Evolutionary conservation across 805 yeast genomes (phyloP).

Genomic region (Cyberlindnera misumaiensis): DNA sequence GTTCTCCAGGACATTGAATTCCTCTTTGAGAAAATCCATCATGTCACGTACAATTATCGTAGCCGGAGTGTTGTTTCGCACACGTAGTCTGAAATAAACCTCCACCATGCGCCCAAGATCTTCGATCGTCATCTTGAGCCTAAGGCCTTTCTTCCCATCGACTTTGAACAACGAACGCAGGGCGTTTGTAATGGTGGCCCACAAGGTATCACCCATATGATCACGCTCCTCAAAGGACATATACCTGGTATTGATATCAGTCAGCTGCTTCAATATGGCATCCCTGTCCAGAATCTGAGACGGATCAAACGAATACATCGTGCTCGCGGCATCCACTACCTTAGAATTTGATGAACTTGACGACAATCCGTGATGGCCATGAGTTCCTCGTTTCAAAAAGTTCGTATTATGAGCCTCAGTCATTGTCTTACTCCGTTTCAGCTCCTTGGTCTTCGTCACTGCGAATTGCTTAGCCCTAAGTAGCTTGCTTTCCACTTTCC

Average conservation of each 20-base stretch:
- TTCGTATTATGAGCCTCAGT: conserved; percentile 8
- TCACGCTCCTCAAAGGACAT: conserved; percentile 30
- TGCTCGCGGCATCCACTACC: conserved; percentile 25
- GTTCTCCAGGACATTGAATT: conserved; percentile 36
- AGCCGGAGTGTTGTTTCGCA: conserved; percentile 30
- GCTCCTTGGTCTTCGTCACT: conserved; percentile 22
- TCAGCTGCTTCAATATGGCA: conserved; percentile 24
- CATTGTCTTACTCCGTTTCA: conserved; percentile 11
- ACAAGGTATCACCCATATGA: conserved; percentile 40
- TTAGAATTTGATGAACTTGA: conserved; percentile 34
- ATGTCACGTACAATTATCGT: conserved; percentile 37
- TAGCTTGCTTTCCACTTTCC: conserved; percentile 18
- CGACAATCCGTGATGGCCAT: conserved; percentile 23
- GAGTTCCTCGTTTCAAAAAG: conserved; percentile 15
- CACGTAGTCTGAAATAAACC: conserved; percentile 31
- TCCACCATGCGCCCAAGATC: conserved; percentile 45
- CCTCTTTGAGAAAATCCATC: conserved; percentile 36
- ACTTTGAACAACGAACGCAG: conserved; percentile 42
- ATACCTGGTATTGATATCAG: conserved; percentile 25
- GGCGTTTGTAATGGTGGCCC: conserved; percentile 38
- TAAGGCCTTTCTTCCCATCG: conserved; percentile 23
- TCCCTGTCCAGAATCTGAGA: conserved; percentile 23
- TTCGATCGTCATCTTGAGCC: conserved; percentile 45
- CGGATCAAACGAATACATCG: conserved; percentile 31
- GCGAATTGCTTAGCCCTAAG: conserved; percentile 22